Percentiles rank a stretch among this genome's conserved stretches.
Conservation (phyloP, 2,329 filamentous ascomycete genomes). For the Colletotrichum spinosum region DNA sequence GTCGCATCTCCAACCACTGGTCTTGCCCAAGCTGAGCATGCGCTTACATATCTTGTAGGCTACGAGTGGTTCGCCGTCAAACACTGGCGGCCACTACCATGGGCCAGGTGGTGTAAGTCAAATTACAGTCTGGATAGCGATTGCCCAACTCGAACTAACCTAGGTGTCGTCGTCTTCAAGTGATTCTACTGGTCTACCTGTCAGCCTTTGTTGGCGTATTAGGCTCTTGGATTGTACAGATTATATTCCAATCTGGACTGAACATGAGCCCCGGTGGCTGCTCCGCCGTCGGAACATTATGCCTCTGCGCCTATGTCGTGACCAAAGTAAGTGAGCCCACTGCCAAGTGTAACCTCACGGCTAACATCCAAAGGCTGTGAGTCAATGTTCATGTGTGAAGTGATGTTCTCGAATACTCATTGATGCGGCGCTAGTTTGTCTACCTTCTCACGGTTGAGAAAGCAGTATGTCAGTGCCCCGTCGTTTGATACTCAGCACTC, state of each 20-base stretch:
- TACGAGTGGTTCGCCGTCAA: constrained; percentile 4
- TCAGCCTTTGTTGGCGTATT: constrained; percentile 7
- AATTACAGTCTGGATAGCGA: not conserved
- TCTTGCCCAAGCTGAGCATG: not conserved
- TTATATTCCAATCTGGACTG: not conserved
- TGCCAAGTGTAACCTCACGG: not conserved
- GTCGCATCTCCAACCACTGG: too few species aligned
- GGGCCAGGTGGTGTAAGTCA: constrained; percentile 10
- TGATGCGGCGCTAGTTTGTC: not conserved
- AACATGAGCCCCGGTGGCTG: not conserved
- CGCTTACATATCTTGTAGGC: not conserved
- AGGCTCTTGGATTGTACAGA: constrained; percentile 13
- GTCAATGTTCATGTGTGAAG: not conserved
- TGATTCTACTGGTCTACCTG: constrained; percentile 7
- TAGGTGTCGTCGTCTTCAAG: not conserved
- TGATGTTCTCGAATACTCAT: not conserved
- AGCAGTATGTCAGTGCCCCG: constrained; percentile 3
- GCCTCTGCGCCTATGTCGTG: constrained; percentile 5
- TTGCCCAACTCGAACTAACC: not conserved
- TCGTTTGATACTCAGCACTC: not conserved
- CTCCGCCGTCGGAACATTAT: constrained; percentile 4
- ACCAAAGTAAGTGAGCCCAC: constrained; percentile 8
- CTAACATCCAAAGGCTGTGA: not conserved
- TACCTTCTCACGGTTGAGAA: constrained; percentile 25
- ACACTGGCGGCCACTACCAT: constrained; percentile 8